Evolutionary conservation across 805 yeast genomes (phyloP).

Genomic region (Zygosaccharomyces pseudorouxii): DNA sequence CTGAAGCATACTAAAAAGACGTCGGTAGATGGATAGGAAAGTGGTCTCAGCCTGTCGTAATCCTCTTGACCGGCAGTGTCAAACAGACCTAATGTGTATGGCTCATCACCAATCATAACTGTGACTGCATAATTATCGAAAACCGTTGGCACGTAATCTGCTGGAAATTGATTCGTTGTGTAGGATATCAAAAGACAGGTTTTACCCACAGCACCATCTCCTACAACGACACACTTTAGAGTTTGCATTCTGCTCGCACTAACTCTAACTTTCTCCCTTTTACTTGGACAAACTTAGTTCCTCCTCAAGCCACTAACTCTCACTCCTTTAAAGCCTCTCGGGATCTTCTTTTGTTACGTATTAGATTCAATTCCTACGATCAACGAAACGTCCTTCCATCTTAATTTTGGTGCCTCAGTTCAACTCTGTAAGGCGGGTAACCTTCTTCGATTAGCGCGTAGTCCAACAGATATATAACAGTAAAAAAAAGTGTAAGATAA

Average conservation of each 20-base stretch:
- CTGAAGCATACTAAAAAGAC: conserved; percentile 94
- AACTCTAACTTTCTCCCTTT: neutral
- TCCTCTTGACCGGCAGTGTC: conserved; percentile 99
- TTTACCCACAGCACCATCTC: conserved; percentile 99
- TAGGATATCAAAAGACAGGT: conserved; percentile 93
- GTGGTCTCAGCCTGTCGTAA: conserved; percentile 94
- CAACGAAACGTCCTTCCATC: conserved; percentile 3
- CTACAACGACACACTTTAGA: conserved; percentile 94
- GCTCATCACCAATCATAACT: conserved; percentile 96
- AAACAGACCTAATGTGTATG: conserved; percentile 92
- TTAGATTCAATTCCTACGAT: neutral
- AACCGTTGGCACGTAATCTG: conserved; percentile 98
- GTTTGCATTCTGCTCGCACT: conserved; percentile 38
- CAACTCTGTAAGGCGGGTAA: conserved; percentile 2
- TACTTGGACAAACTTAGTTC: neutral
- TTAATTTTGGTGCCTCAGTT: conserved; percentile 6
- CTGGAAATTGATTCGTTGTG: conserved; percentile 95
- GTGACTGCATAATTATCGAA: conserved; percentile 94
- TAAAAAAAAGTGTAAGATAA: neutral
- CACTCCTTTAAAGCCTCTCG: neutral
- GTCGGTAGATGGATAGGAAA: conserved; percentile 95
- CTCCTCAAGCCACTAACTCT: neutral
- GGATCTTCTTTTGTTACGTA: neutral
- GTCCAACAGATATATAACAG: neutral
- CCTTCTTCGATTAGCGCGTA: neutral